phyloP scores from a whole-genome alignment of 2,329 filamentous ascomycete genomes.

The Cordyceps cateniannulata region DNA sequence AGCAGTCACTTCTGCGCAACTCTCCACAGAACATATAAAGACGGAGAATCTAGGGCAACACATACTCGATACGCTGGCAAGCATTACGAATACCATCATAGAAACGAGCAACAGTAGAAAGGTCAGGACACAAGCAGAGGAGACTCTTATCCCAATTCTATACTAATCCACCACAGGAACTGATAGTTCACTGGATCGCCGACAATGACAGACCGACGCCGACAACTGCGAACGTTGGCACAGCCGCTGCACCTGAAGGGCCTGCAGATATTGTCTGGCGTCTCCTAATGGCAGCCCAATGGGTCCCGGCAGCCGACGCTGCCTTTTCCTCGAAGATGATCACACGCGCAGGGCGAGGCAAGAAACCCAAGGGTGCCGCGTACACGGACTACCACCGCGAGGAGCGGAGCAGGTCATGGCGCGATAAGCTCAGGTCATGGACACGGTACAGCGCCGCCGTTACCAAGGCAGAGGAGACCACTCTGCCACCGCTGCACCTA shows the following conservation, averaged over 20 bases:
- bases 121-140: conserved; percentile 16
- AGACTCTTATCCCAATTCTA: background rate
- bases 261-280: conserved; percentile 39
- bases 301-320: background rate
- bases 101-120: conserved; percentile 14
- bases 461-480: background rate
- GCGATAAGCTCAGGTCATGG: conserved; percentile 27
- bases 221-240: background rate
- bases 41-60: conserved; percentile 15
- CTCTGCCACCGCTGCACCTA: background rate
- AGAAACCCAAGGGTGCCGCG: conserved; percentile 1
- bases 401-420: conserved; percentile 28
- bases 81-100: conserved; percentile 28
- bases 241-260: conserved; percentile 28
- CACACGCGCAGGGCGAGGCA: conserved; percentile 10
- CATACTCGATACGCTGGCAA: conserved; percentile 25
- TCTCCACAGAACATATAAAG: conserved; percentile 21
- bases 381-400: conserved; percentile 25
- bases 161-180: conserved; percentile 19
- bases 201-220: conserved; percentile 14
- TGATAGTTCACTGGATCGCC: conserved; percentile 39
- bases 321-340: conserved; percentile 19
- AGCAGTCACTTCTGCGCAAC: conserved; percentile 20
- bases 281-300: conserved; percentile 31
- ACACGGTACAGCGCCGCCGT: conserved; percentile 22